Evolutionary conservation across 495 filamentous ascomycete species (phyloP).

Genomic region (Penicillium pulvis): DNA sequence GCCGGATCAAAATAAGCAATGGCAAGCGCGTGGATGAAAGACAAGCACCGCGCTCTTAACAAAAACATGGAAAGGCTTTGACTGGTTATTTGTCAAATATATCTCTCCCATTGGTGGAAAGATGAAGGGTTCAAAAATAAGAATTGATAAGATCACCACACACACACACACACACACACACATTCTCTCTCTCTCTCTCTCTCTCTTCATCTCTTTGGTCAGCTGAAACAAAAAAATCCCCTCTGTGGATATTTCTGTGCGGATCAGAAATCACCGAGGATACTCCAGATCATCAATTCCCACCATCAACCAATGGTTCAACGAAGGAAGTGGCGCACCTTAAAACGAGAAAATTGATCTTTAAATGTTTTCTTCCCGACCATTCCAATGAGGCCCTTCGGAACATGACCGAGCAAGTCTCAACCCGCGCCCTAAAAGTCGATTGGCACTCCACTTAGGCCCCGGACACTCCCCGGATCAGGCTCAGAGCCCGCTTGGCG

Average conservation of each 20-base stretch:
- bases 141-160: too few species aligned
- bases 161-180: too few species aligned
- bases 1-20: too few species aligned
- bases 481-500: not conserved
- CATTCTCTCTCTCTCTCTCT: too few species aligned
- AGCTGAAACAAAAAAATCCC: too few species aligned
- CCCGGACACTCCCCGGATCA: not conserved
- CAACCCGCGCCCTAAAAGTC: not conserved
- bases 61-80: too few species aligned
- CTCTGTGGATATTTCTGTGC: not conserved
- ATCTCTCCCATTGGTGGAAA: too few species aligned
- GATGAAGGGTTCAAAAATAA: too few species aligned
- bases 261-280: not conserved
- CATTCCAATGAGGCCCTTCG: not conserved
- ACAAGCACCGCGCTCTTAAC: too few species aligned
- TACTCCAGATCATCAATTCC: not conserved
- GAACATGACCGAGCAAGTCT: conserved; percentile 1
- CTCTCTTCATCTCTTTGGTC: too few species aligned
- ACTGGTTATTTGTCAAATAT: too few species aligned
- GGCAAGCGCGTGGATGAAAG: too few species aligned
- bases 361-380: not conserved
- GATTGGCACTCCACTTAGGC: not conserved
- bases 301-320: not conserved
- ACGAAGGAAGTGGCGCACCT: not conserved
- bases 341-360: not conserved